Evolutionary conservation across 202 grass and related monocot genomes (phyloP).

Genomic region (Tripidium arundinaceum): DNA sequence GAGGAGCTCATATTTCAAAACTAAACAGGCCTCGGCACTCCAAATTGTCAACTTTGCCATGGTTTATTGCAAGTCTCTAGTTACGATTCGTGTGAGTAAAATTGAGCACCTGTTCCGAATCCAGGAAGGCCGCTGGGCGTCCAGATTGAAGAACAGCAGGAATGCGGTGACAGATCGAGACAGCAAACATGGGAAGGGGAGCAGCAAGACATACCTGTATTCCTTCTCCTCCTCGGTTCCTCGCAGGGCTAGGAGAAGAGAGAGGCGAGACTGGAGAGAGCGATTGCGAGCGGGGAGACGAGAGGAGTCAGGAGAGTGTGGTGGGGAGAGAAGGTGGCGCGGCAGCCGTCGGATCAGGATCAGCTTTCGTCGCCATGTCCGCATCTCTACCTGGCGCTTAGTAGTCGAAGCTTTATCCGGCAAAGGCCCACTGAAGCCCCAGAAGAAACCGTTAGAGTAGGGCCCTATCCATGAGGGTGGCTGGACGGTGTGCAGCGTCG

Average conservation of each 20-base stretch:
- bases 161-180: neutral
- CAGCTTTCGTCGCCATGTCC: neutral
- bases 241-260: neutral
- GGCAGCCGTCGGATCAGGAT: neutral
- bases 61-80: neutral
- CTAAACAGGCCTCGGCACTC: neutral
- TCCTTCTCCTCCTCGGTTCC: neutral
- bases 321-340: neutral
- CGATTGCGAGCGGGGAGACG: neutral
- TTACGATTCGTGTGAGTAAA: neutral
- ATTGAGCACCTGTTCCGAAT: neutral
- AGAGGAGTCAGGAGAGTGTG: neutral
- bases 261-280: neutral
- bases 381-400: neutral
- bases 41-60: neutral
- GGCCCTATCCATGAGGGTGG: neutral
- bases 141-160: neutral
- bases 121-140: neutral
- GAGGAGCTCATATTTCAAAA: neutral
- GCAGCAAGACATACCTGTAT: neutral
- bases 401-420: neutral
- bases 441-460: neutral
- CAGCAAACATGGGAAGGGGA: neutral
- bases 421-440: neutral
- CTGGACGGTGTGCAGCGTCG: neutral